Base-by-base conservation (phyloP, 2,329 filamentous ascomycete genomes). In the Bisporella sp. region DNA sequence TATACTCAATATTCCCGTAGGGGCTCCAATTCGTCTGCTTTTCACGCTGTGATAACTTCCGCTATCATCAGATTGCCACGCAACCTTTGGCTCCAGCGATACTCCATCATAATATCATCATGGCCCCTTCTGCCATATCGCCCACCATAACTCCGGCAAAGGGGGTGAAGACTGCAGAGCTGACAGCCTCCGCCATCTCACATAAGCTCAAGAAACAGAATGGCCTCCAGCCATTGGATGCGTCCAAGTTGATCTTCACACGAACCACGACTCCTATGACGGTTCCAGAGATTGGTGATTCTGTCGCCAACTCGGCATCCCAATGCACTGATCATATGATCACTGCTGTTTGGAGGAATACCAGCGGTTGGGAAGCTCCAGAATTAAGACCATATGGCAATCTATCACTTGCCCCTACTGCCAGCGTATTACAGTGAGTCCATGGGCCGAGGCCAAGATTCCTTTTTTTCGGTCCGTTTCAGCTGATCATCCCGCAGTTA, bases 321-420 rank as follows among this genome's bases (percentile, higher is more conserved):
- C 61, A 64, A 59, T 62, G 61, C 47, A 90, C 87, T 55, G 90
- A 96, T 74, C 91, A 96, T 75, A 95, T 96, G 89, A 75, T 93
- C 61, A 84, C 82, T 47, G 84, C 75, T 21, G 71, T 73, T 48
- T 95, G 89, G 89, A 81, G 75, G 33, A 70, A 68, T 28, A 65
- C 71, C 41, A 64, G 70, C 21, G 89, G 89, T 60, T 95, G 89
- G 89, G 75, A 77, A 37, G 74, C 78, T 1, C 89, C 89, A 3
- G 78, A 87, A 62, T 76, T 95, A 51, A 80, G 81, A 66, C 87
- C 89, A 30, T 93, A 89, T 68, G 86, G 87, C 1, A 85, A 88
- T 8, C 73, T 95, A 46, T 77, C 77, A 57, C 79, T 95, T 62
- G 85, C 89, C 73, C 89, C 89, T 35, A 91, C 85, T 4, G 87